Evolutionary conservation across 345 rosid genomes (phyloP), one percentile per base, ranked within the genome.

Genomic region (Hibiscus trionum): DNA sequence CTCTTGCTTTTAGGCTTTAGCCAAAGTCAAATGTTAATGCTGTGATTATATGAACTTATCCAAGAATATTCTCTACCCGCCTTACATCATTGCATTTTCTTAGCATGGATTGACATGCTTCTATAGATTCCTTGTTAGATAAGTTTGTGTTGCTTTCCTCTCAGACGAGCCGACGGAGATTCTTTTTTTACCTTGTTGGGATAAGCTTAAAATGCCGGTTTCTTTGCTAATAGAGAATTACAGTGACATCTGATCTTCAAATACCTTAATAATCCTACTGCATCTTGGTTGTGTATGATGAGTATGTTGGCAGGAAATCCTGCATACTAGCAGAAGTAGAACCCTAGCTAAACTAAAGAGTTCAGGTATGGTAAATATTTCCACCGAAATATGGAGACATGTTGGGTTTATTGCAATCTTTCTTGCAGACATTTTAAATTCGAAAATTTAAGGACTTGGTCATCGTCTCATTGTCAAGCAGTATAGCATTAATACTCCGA

Each of bases 71-170:
- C 33, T 21, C 44, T 29, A 12, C 19, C 60, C 26, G 6, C 39
- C 53, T 62, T 26, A 42, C 31, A 24, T 21, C 61, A 37, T 49
- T 42, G 46, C 2, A 42, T 42, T 42, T 42, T 42, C 11, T 42
- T 42, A 42, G 46, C 46, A 42, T 42, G 33, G 63, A 31, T 59
- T 42, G 46, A 42, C 46, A 42, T 42, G 69, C 15, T 69, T 59
- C 39, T 16, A 55, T 55, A 31, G 29, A 75, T 68, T 69, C 69
- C 64, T 55, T 52, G 56, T 55, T 52, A 21, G 37, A 11, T 69
- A 60, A 2, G 9, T 33, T 37, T 21, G 15, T 42, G 14, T 26
- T 9, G 10, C 5, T n/a, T 37, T 16, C 37, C 27, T 17, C 56
- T 66, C 35, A 66, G 44, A 44, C 52, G 63, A 35, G 52, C 26